Base-by-base conservation (phyloP, 2,329 filamentous ascomycete species). In the Raffaelea deltoideospora region DNA sequence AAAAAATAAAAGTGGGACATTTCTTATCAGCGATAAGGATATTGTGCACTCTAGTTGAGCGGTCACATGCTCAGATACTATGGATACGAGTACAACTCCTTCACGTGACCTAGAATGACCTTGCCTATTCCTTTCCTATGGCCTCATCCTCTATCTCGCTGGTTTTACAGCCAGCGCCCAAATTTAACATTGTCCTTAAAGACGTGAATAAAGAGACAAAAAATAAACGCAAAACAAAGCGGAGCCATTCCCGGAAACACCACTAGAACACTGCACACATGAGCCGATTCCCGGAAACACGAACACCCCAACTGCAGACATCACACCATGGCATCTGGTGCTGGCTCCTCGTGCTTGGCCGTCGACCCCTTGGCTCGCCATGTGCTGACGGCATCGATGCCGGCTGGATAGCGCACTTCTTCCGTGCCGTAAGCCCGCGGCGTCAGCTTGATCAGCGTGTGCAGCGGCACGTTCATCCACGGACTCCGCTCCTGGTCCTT, bases 401-500 rank as follows among this genome's bases (percentile, higher is more conserved):
- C 81, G 8, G 88, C 88, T 54, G 82, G 79, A 52, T 85, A 82
- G 31, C 85, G 72, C 56, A 90, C 74, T 54, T 96, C 85, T 41
- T 93, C 78, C 1, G 90, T 98, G 34, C 82, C 83, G 55, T 98
- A 98, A 8, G 90, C 90, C 42, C 84, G 76, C 3, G 90, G 90
- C 6, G 90, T 96, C 35, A 98, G 69, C 61, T 95, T 95, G 61
- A 98, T 96, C 33, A 98, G 67, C 9, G 85, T 94, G 57, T 98
- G 90, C 42, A 98, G 67, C 7, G 90, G 90, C 9, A 98, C 90
- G 51, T 95, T 88, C 82, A 96, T 94, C 90, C 90, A 98, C 1
- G 90, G 90, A 47, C 82, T 90, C 59, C 84, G 74, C 48, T 87
- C 77, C 58, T 96, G 90, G 37, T 85, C 79, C 50, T 90, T 85